Base-by-base conservation (phyloP, 805 yeast species). In the Ogataea paraovalis region DNA sequence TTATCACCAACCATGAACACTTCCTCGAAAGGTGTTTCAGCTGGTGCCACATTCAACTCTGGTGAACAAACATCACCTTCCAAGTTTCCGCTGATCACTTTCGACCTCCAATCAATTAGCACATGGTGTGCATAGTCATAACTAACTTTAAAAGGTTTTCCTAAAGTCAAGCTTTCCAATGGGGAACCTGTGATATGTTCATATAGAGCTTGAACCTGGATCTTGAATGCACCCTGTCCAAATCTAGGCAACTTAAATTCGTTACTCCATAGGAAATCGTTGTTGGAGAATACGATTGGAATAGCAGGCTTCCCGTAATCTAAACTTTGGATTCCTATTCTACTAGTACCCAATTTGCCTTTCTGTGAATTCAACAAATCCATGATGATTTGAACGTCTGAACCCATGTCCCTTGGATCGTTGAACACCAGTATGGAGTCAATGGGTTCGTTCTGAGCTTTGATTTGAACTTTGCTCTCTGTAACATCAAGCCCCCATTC, bases 1-100 rank as follows among this genome's bases (percentile, higher is more conserved):
- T 94, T 94, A 67, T 94, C 99, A 25, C 99, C 99, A 32, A 94
- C 88, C 99, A 94, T 94, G 68, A 75, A 91, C 2, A 94, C 85
- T n/a, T 75, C 66, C 33, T 72, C 69, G 56, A 85, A 73, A n/a
- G 78, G 81, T 0, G 75, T 57, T 2, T 51, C 18, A 4, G 45
- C 46, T 5, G 76, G 76, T 2, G 73, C 54, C 19, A 53, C 58
- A 25, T 78, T 75, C 46, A 82, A 64, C 19, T 58, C 60, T 1
- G 86, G 86, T 18, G 62, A 53, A 46, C 71, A 72, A 3, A 53
- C 50, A 9, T 55, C 54, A 10, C 48, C 53, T 9, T 45, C 43
- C 3, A 41, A 30, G 7, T 44, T 44, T 21, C 53, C 56, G 12
- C 52, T 52, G 38, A 65, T 32, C 21, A 78, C 50, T 43, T 72